These are phyloP conservation scores for Heteromeles arbutifolia DNA, from an alignment of 306 rosid genomes.

Conservation along the genomic window DNA sequence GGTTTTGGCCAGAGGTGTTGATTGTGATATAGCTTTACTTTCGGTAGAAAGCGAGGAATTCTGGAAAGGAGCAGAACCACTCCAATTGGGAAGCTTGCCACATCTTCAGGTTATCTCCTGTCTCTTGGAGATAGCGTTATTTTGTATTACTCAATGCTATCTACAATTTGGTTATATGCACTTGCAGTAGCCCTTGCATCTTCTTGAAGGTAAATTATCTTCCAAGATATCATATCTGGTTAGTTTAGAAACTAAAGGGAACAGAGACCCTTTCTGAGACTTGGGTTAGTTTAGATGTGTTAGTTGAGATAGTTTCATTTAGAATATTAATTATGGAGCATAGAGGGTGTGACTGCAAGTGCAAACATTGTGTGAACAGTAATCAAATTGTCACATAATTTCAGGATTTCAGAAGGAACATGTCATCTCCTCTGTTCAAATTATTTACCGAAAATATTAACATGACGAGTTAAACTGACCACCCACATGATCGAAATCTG, in stretches of 20 bases:
- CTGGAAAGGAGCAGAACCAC: conserved; percentile 88
- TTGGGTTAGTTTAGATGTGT: not conserved
- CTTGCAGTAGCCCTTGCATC: not conserved
- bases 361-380: not conserved
- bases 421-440: not conserved
- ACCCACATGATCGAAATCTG: not conserved
- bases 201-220: not conserved
- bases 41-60: conserved; percentile 87
- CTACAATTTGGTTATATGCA: not conserved
- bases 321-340: not conserved
- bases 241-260: not conserved
- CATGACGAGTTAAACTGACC: not conserved
- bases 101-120: conserved; percentile 62
- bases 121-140: not conserved
- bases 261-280: not conserved
- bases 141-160: conserved; percentile 6
- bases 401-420: not conserved
- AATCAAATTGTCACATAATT: not conserved
- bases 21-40: conserved; percentile 96
- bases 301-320: not conserved
- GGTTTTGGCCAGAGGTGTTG: conserved; percentile 94
- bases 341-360: not conserved
- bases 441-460: not conserved
- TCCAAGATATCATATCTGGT: not conserved
- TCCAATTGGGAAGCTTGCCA: conserved; percentile 77